Evolutionary conservation across 805 yeast species (phyloP).

Genomic region (Danielia oregonensis): DNA sequence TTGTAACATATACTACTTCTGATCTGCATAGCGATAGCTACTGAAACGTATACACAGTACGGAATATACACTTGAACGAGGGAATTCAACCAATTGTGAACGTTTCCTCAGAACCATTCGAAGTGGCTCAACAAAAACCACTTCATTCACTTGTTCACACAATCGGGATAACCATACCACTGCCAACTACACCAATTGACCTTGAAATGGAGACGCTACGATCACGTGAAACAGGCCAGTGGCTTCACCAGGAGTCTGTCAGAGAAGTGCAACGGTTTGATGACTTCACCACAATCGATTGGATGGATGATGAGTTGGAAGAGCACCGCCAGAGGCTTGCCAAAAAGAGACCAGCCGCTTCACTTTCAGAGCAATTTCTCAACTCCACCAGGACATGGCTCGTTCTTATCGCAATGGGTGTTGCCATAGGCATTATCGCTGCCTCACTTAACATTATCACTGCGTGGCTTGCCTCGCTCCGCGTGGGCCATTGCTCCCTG

Average conservation of each 20-base stretch:
- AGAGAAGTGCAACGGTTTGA: slow-evolving; percentile 49
- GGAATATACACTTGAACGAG: too few relatives aligned
- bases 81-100: too few relatives aligned
- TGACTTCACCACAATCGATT: slow-evolving; percentile 64
- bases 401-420: slow-evolving; percentile 71
- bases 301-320: slow-evolving; percentile 59
- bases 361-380: slow-evolving; percentile 23
- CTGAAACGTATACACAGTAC: too few relatives aligned
- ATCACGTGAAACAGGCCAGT: slow-evolving; percentile 30
- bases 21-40: too few relatives aligned
- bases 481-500: slow-evolving; percentile 72
- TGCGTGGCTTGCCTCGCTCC: slow-evolving; percentile 77
- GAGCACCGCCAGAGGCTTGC: slow-evolving; percentile 38
- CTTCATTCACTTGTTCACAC: too few relatives aligned
- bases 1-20: too few relatives aligned
- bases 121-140: too few relatives aligned
- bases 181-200: too few relatives aligned
- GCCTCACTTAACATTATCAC: slow-evolving; percentile 78
- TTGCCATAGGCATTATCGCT: slow-evolving; percentile 77
- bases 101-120: too few relatives aligned
- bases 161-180: too few relatives aligned
- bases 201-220: too few relatives aligned
- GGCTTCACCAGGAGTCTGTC: slow-evolving; percentile 35
- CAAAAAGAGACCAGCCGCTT: slow-evolving; percentile 16
- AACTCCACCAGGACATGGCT: slow-evolving; percentile 60